Evolutionary conservation across 2,329 filamentous ascomycete species (phyloP).

Genomic region (Teratosphaeriaceae sp.): DNA sequence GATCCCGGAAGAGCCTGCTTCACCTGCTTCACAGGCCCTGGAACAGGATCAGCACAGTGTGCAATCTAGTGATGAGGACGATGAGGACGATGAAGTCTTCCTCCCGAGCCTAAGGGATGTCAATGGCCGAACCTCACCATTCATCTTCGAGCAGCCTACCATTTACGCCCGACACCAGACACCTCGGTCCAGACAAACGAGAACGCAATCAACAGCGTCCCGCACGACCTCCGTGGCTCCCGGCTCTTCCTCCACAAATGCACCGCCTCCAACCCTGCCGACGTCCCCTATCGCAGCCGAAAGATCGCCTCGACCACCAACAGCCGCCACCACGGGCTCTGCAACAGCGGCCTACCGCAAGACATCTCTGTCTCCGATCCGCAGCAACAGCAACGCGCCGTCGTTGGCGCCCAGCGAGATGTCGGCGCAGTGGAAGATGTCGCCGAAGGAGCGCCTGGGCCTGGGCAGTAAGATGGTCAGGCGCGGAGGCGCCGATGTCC

Average conservation of each 20-base stretch:
- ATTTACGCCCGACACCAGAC: not conserved
- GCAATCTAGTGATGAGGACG: constrained; percentile 4
- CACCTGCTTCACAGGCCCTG: not conserved
- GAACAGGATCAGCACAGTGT: not conserved
- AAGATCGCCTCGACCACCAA: not conserved
- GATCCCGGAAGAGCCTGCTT: not conserved
- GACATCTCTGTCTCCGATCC: not conserved
- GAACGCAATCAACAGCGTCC: constrained; percentile 2
- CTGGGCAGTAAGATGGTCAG: constrained; percentile 4
- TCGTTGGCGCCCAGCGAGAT: constrained; percentile 6
- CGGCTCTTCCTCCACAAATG: not conserved
- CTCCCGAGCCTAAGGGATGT: constrained; percentile 4
- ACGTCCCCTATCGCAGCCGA: not conserved
- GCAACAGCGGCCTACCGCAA: not conserved
- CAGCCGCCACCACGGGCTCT: not conserved
- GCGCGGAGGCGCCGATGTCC: not conserved
- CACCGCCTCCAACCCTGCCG: not conserved
- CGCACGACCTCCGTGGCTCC: not conserved
- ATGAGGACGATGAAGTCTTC: not conserved
- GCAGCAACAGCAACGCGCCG: constrained; percentile 5
- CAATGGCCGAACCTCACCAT: constrained; percentile 6
- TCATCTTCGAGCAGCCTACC: constrained; percentile 5
- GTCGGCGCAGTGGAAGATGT: constrained; percentile 9
- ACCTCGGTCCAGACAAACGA: not conserved
- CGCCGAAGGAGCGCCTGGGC: constrained; percentile 8